Evolutionary conservation across 257 asterid species (phyloP).

Genomic region (Nicotiana otophora): DNA sequence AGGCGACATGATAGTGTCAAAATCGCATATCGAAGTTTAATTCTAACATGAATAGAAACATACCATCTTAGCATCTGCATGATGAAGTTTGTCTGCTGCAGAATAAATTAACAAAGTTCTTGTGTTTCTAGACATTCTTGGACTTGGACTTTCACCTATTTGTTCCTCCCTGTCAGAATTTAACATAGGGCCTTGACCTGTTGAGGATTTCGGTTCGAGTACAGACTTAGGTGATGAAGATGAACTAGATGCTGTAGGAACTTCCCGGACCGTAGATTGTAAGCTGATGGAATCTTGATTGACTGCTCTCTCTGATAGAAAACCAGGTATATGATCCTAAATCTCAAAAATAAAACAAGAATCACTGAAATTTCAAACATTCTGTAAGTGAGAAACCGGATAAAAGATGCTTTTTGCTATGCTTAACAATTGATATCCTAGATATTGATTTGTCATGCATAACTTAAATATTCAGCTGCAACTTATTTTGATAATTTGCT

Average conservation of each 20-base stretch:
- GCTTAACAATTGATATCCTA: background rate
- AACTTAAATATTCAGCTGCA: background rate
- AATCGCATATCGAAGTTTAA: background rate
- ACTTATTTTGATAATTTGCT: background rate
- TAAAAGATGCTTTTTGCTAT: background rate
- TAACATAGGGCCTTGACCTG: background rate
- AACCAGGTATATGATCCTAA: background rate
- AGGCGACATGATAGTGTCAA: background rate
- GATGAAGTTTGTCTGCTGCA: background rate
- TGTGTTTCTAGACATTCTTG: slow-evolving; percentile 1
- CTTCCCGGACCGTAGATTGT: background rate
- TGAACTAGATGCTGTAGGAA: background rate
- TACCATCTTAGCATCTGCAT: background rate
- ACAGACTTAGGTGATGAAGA: slow-evolving; percentile 8
- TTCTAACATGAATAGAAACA: background rate
- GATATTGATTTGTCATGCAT: background rate
- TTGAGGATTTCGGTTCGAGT: background rate
- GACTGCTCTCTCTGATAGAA: background rate
- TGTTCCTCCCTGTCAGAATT: background rate
- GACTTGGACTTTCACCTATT: slow-evolving; percentile 4
- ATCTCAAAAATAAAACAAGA: background rate
- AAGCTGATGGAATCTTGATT: background rate
- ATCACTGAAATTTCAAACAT: background rate
- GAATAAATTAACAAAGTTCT: background rate
- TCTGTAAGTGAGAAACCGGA: background rate